Percentiles rank a stretch among this genome's conserved stretches.
These are phyloP conservation scores for Venturia oleaginea DNA, from an alignment of 2,329 filamentous ascomycete species.

Conservation along the genomic window DNA sequence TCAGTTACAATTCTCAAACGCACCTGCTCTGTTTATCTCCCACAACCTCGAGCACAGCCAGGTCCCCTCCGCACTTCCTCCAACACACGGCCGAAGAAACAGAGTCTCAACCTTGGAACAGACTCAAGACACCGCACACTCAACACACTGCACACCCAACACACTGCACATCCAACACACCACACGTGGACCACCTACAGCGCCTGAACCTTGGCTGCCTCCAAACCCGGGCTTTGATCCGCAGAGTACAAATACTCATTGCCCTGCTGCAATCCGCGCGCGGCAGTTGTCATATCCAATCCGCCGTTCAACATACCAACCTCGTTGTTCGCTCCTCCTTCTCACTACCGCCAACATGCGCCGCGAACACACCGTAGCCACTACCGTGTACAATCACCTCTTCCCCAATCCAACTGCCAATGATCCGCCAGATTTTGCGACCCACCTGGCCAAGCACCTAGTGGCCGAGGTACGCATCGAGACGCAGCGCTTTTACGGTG, in stretches of 20 bases:
- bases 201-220: background rate
- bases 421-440: conserved; percentile 63
- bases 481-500: conserved; percentile 69
- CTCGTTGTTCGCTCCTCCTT: background rate
- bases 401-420: conserved; percentile 58
- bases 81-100: conserved; percentile 3
- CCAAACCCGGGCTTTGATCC: conserved; percentile 3
- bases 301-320: background rate
- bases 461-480: conserved; percentile 72
- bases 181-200: background rate
- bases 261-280: conserved; percentile 3
- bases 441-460: conserved; percentile 59
- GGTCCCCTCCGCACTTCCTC: background rate
- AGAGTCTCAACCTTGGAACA: conserved; percentile 1
- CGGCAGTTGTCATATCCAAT: background rate
- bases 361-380: conserved; percentile 12
- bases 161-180: background rate
- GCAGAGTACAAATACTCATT: background rate
- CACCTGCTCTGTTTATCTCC: conserved; percentile 5
- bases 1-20: background rate
- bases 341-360: conserved; percentile 5
- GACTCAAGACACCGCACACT: background rate
- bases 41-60: background rate
- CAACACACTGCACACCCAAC: background rate
- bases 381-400: conserved; percentile 38